phyloP scores from a whole-genome alignment of 805 yeast species.

The Saccharomycopsis oosterbeekiorum region DNA sequence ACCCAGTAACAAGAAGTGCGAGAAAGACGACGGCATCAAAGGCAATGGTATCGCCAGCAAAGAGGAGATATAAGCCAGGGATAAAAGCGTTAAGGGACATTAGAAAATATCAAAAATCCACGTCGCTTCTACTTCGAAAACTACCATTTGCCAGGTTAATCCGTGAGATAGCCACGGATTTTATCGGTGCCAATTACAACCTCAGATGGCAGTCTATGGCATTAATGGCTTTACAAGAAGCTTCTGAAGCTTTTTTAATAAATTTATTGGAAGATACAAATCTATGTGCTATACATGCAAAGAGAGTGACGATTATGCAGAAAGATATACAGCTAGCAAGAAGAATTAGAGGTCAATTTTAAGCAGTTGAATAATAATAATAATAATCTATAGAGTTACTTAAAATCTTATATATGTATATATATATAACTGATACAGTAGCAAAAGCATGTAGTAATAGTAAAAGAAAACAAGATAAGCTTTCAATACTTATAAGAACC shows the following conservation, averaged over 20 bases:
- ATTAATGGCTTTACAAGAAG: conserved; percentile 68
- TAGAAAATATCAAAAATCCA: conserved; percentile 53
- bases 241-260: conserved; percentile 67
- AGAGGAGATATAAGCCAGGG: conserved; percentile 50
- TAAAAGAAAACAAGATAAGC: not conserved
- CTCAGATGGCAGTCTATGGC: conserved; percentile 76
- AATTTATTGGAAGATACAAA: conserved; percentile 71
- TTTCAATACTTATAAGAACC: not conserved
- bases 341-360: conserved; percentile 48
- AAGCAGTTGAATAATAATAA: not conserved
- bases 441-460: not conserved
- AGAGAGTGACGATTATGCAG: conserved; percentile 77
- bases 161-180: conserved; percentile 54
- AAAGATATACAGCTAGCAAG: conserved; percentile 75
- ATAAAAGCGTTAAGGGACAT: conserved; percentile 60
- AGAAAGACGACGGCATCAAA: conserved; percentile 31
- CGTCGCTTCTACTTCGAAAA: conserved; percentile 58
- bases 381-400: not conserved
- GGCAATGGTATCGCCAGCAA: conserved; percentile 22
- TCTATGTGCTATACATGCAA: conserved; percentile 68
- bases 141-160: conserved; percentile 73
- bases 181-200: conserved; percentile 42
- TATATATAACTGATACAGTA: not conserved
- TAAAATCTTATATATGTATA: not conserved
- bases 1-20: conserved; percentile 7